Evolutionary conservation across 805 yeast genomes (phyloP), one percentile per base, ranked within the genome.

Genomic region (Yarrowia sp.): DNA sequence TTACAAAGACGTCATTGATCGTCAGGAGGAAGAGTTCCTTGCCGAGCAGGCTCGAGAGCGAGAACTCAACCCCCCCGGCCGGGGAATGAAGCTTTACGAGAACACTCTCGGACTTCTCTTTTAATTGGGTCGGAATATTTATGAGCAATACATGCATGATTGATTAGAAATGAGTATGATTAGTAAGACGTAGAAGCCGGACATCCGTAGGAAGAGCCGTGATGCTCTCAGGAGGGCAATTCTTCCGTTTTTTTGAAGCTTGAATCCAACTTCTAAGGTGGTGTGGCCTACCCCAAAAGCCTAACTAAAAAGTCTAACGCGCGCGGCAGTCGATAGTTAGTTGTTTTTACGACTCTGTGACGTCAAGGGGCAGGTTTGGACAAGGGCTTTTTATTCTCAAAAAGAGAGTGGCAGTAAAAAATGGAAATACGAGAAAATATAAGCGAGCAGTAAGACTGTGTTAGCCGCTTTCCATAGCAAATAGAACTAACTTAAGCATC

Each of bases 51-150:
- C 69, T 22, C 68, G 69, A 55, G 42, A 69, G 46, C 55, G 69
- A 36, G 70, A 66, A 36, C 41, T 66, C 16, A 67, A 69, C 59
- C 70, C 70, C 32, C 70, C 70, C 40, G 55, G 66, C 40, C 35
- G 16, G 10, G 19, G 35, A 4, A 16, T 16, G 49, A 69, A 69
- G 48, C n/a, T 69, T 16, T 69, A 69, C 67, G 70, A 69, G 42
- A 69, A 69, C 70, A 43, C 70, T 19, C n/a, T 69, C 22, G 70
- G 70, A 16, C 53, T 69, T 42, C 50, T 69, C 35, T 69, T 69
- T 22, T 69, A 52, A 48, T 63, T 19, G 32, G 49, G 52, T 16
- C 52, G 65, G 41, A 35, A 16, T 59, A 59, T 59, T 59, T 59
- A 59, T 59, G 65, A 58, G 65, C 65, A 45, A 58, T 58, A 38